Evolutionary conservation across 2,329 filamentous ascomycete species (phyloP).

Genomic region (Malbranchea cinnamomea): DNA sequence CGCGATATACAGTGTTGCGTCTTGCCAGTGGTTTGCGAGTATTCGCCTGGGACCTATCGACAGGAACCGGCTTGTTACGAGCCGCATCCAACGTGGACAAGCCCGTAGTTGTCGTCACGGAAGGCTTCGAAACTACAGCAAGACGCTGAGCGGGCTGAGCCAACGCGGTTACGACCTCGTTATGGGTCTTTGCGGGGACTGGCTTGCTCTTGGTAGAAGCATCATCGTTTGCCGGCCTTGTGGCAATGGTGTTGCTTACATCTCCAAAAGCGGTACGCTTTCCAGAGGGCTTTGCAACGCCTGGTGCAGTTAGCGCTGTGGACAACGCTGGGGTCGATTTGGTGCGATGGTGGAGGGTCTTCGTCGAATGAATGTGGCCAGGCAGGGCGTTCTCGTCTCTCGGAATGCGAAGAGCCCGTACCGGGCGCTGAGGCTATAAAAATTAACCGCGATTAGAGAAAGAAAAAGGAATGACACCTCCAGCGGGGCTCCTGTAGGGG

Average conservation of each 20-base stretch:
- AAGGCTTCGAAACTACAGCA: constrained; percentile 24
- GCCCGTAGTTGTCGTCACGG: constrained; percentile 21
- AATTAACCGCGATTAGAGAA: neutral
- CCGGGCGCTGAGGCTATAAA: constrained; percentile 52
- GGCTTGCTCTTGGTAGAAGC: constrained; percentile 49
- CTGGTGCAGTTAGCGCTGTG: constrained; percentile 33
- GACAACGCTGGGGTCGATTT: constrained; percentile 59
- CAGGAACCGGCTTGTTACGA: constrained; percentile 19
- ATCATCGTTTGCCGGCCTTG: constrained; percentile 40
- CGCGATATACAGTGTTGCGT: constrained; percentile 42
- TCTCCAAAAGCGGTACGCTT: constrained; percentile 74
- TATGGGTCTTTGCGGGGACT: constrained; percentile 24
- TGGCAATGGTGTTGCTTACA: constrained; percentile 51
- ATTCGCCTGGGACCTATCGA: constrained; percentile 15
- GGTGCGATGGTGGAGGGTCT: constrained; percentile 60
- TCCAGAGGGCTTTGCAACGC: constrained; percentile 42
- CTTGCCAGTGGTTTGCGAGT: constrained; percentile 36
- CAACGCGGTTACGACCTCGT: constrained; percentile 42
- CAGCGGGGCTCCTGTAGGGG: too few relatives aligned
- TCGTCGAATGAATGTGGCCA: constrained; percentile 32
- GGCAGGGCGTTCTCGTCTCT: constrained; percentile 55
- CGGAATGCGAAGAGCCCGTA: constrained; percentile 43
- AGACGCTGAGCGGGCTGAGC: constrained; percentile 45
- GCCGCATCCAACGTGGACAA: too few relatives aligned
- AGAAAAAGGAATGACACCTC: neutral